Conservation (phyloP, 2,329 filamentous ascomycete species). For the Aureobasidium subglaciale region DNA sequence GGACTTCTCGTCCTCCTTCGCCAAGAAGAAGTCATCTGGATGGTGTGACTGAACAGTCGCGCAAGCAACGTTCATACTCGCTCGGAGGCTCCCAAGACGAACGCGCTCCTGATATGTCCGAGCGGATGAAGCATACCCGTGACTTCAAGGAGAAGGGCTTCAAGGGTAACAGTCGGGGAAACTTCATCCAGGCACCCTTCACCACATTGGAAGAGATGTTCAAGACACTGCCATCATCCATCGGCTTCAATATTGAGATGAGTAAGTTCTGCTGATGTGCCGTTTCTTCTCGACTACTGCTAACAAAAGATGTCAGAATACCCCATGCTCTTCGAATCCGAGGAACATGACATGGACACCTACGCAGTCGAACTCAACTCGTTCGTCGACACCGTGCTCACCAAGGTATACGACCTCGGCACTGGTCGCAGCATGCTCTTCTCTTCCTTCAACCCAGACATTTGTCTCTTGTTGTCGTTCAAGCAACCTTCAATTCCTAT, state of each 20-base stretch:
- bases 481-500: conserved; percentile 97
- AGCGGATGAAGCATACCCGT: conserved; percentile 94
- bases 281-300: background rate
- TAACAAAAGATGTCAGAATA: conserved; percentile 60
- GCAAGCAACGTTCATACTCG: conserved; percentile 50
- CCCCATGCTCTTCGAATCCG: conserved; percentile 91
- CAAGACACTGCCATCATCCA: conserved; percentile 67
- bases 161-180: conserved; percentile 90
- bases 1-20: conserved; percentile 41
- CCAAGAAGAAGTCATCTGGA: conserved; percentile 26
- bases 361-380: conserved; percentile 94
- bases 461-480: conserved; percentile 87
- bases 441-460: conserved; percentile 94
- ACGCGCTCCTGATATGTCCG: conserved; percentile 51
- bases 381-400: conserved; percentile 88
- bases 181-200: conserved; percentile 93
- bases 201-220: conserved; percentile 93
- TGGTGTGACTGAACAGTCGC: conserved; percentile 21
- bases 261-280: conserved; percentile 47
- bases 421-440: conserved; percentile 88
- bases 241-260: conserved; percentile 98
- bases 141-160: conserved; percentile 93
- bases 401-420: conserved; percentile 80
- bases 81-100: conserved; percentile 46
- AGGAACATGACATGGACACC: conserved; percentile 93